Evolutionary conservation across 2,329 filamentous ascomycete species (phyloP).

Genomic region (Calcarisporium arbuscula): DNA sequence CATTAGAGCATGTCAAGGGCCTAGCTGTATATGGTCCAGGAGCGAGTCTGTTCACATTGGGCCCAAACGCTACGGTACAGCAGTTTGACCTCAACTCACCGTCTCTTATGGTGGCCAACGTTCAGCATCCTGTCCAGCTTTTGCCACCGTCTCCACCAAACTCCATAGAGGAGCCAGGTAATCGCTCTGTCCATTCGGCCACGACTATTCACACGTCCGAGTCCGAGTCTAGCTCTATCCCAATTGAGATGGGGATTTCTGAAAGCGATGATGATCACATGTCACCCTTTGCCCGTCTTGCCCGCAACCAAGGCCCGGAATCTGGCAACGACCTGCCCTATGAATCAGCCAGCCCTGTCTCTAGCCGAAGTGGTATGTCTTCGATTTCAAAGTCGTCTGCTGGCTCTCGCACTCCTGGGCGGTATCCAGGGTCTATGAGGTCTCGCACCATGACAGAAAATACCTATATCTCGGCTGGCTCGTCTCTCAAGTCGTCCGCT

Average conservation of each 20-base stretch:
- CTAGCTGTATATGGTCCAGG: slow-evolving; percentile 85
- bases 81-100: slow-evolving; percentile 90
- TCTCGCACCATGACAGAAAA: slow-evolving; percentile 54
- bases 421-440: slow-evolving; percentile 42
- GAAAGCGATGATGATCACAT: slow-evolving; percentile 73
- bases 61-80: slow-evolving; percentile 81
- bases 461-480: slow-evolving; percentile 62
- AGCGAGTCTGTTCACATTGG: slow-evolving; percentile 86
- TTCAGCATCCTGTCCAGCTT: slow-evolving; percentile 75
- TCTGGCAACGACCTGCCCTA: slow-evolving; percentile 52
- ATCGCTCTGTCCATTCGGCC: slow-evolving; percentile 39
- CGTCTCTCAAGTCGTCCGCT: slow-evolving; percentile 36
- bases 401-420: slow-evolving; percentile 45
- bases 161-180: slow-evolving; percentile 65
- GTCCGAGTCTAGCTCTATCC: slow-evolving; percentile 48
- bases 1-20: slow-evolving; percentile 71
- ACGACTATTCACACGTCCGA: slow-evolving; percentile 45
- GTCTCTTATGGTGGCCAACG: slow-evolving; percentile 73
- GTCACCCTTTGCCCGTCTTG: slow-evolving; percentile 69
- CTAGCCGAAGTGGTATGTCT: slow-evolving; percentile 57
- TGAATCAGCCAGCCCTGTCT: slow-evolving; percentile 60
- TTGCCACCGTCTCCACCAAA: slow-evolving; percentile 78
- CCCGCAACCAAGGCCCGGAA: slow-evolving; percentile 59
- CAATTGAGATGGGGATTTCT: slow-evolving; percentile 53
- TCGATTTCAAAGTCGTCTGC: slow-evolving; percentile 48